phyloP scores from a whole-genome alignment of 257 asterid species.

The Ajuga chamaepitys region DNA sequence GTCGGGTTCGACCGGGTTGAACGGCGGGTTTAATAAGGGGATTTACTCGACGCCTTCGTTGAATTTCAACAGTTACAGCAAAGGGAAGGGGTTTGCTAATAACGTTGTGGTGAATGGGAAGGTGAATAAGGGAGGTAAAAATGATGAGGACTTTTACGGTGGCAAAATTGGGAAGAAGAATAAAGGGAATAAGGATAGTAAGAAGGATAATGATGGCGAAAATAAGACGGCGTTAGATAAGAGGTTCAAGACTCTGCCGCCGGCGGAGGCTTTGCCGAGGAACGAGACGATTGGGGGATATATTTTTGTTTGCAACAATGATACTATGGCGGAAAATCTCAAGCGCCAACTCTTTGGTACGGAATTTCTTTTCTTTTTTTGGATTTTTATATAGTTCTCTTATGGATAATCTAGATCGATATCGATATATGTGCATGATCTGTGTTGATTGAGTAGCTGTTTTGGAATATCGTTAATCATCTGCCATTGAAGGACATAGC shows the following conservation, averaged over 20 bases:
- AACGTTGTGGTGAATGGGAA: constrained; percentile 36
- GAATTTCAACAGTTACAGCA: constrained; percentile 36
- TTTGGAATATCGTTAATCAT: background rate
- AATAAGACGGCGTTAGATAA: constrained; percentile 55
- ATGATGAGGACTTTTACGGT: constrained; percentile 45
- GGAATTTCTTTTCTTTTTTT: background rate
- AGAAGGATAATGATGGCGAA: constrained; percentile 33
- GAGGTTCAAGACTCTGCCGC: constrained; percentile 94
- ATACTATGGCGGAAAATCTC: constrained; percentile 96
- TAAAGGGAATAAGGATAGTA: constrained; percentile 41
- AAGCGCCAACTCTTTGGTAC: constrained; percentile 89
- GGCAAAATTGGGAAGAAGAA: constrained; percentile 62
- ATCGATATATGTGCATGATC: background rate
- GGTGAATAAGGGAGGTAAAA: constrained; percentile 40
- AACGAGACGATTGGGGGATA: constrained; percentile 93
- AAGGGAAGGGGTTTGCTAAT: constrained; percentile 35
- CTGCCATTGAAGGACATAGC: background rate
- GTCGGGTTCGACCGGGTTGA: constrained; percentile 35
- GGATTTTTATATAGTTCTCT: background rate
- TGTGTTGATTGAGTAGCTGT: background rate
- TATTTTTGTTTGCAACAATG: constrained; percentile 94
- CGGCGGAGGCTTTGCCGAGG: constrained; percentile 88
- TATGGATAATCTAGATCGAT: too few relatives aligned
- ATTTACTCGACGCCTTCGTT: constrained; percentile 41
- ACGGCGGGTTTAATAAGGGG: constrained; percentile 93